These are phyloP conservation scores for Trametes villosa DNA, from an alignment of 768 basidiomycete genomes.

Conservation along the genomic window DNA sequence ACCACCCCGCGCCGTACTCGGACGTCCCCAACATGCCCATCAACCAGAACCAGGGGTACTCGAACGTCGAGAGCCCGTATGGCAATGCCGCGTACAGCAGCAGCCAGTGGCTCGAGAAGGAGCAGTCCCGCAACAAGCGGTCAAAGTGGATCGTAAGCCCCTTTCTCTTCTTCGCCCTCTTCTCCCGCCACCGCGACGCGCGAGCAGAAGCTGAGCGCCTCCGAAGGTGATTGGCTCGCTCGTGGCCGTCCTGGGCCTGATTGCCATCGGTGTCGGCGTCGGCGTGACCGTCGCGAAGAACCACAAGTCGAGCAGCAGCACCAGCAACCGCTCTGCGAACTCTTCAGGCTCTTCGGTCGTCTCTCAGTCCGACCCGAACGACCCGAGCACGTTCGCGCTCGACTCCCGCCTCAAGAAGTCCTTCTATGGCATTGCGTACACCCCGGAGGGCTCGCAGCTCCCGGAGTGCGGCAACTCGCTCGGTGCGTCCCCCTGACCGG, in stretches of 20 bases:
- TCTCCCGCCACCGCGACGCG: neutral
- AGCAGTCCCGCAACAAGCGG: conserved; percentile 30
- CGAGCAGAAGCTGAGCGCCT: neutral
- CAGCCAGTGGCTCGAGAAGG: conserved; percentile 47
- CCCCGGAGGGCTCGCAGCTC: conserved; percentile 72
- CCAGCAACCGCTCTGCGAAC: conserved; percentile 22
- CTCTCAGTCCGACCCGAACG: conserved; percentile 53
- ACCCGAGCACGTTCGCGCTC: conserved; percentile 80
- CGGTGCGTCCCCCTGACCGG: conserved; percentile 32
- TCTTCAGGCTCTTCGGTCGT: conserved; percentile 28
- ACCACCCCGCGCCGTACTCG: conserved; percentile 15
- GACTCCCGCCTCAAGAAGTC: conserved; percentile 68
- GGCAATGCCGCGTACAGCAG: conserved; percentile 30
- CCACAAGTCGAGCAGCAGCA: conserved; percentile 43
- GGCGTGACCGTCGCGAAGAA: conserved; percentile 69
- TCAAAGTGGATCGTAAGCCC: conserved; percentile 61
- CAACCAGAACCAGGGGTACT: conserved; percentile 33
- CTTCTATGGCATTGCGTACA: conserved; percentile 90
- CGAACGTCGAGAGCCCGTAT: conserved; percentile 37
- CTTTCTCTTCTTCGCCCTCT: neutral
- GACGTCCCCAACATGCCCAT: conserved; percentile 25
- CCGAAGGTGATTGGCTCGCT: conserved; percentile 58
- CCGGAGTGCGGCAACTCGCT: conserved; percentile 67
- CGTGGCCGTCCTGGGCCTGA: conserved; percentile 50
- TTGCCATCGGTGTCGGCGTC: conserved; percentile 61